A percentile compares a stretch with the other conserved stretches of the same genome.
Conservation (phyloP, 129 eudicot genomes). For the Helianthus tuberosus region DNA sequence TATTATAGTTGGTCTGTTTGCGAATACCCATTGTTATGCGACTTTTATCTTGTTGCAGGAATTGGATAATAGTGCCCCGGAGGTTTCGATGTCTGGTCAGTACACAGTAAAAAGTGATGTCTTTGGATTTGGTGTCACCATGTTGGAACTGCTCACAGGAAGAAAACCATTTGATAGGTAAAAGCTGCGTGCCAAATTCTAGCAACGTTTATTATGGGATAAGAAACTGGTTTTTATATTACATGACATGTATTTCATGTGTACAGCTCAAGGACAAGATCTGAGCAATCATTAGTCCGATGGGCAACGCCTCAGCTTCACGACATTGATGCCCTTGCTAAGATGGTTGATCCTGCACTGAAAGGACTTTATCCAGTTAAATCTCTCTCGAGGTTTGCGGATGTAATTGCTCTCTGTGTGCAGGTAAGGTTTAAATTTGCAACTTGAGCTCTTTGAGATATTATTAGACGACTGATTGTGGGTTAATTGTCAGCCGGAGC, state of each 20-base stretch:
- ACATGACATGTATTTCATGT: too few relatives aligned
- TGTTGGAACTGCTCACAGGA: constrained; percentile 96
- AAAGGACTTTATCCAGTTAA: constrained; percentile 95
- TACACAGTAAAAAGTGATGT: constrained; percentile 90
- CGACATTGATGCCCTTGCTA: constrained; percentile 92
- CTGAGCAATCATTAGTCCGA: constrained; percentile 91
- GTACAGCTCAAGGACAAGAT: constrained; percentile 73
- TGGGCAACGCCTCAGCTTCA: constrained; percentile 99
- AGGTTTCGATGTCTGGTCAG: constrained; percentile 95
- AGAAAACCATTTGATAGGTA: constrained; percentile 94
- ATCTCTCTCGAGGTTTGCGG: constrained; percentile 94
- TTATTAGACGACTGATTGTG: neutral
- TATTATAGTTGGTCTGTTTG: neutral
- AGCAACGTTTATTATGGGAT: neutral
- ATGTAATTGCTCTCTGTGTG: constrained; percentile 94
- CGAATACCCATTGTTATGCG: neutral
- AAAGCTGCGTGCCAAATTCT: too few relatives aligned
- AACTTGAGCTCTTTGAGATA: neutral
- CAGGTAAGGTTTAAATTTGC: constrained; percentile 44
- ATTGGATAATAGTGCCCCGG: constrained; percentile 75
- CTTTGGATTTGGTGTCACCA: constrained; percentile 92
- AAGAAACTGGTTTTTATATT: neutral
- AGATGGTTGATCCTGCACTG: constrained; percentile 97
- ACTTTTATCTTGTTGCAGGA: constrained; percentile 55
- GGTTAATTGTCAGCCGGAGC: constrained; percentile 66